A percentile compares a stretch with the other conserved stretches of the same genome.
phyloP scores from a whole-genome alignment of 805 yeast genomes.

The Torulaspora indica region DNA sequence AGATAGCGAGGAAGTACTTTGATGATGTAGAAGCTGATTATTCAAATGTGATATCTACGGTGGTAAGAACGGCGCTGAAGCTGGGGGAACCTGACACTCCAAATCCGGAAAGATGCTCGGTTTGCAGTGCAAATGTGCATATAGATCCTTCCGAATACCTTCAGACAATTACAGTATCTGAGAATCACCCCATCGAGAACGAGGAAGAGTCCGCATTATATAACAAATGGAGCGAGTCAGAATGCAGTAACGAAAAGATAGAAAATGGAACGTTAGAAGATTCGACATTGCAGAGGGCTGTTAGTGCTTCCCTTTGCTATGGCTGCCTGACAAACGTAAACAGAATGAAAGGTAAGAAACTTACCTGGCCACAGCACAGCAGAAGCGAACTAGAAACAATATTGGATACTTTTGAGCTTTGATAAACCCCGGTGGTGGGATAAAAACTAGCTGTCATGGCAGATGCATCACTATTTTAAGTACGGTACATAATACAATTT shows the following conservation, averaged over 20 bases:
- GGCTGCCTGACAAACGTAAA: slow-evolving; percentile 69
- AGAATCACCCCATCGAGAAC: slow-evolving; percentile 45
- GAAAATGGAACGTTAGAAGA: slow-evolving; percentile 23
- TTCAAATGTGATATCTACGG: slow-evolving; percentile 88
- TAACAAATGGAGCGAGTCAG: slow-evolving; percentile 33
- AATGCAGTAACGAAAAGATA: slow-evolving; percentile 20
- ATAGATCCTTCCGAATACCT: slow-evolving; percentile 64
- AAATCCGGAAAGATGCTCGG: slow-evolving; percentile 39
- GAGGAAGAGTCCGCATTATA: slow-evolving; percentile 41
- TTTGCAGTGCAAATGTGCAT: slow-evolving; percentile 55
- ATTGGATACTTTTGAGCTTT: slow-evolving; percentile 46
- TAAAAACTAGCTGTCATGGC: not conserved
- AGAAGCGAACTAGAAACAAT: slow-evolving; percentile 37
- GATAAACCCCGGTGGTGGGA: slow-evolving; percentile 34
- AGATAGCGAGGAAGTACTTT: slow-evolving; percentile 70
- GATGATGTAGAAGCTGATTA: slow-evolving; percentile 67
- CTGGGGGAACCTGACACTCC: slow-evolving; percentile 45
- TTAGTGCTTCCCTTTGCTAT: slow-evolving; percentile 51
- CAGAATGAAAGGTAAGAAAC: slow-evolving; percentile 35
- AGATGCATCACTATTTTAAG: slow-evolving; percentile 2
- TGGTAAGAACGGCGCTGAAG: slow-evolving; percentile 82
- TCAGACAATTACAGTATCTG: slow-evolving; percentile 57
- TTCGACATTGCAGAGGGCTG: slow-evolving; percentile 17
- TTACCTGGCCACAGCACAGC: slow-evolving; percentile 39
- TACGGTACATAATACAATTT: slow-evolving; percentile 4